Evolutionary conservation across 805 yeast genomes (phyloP).

Genomic region (Zygoascus ofunaensis): DNA sequence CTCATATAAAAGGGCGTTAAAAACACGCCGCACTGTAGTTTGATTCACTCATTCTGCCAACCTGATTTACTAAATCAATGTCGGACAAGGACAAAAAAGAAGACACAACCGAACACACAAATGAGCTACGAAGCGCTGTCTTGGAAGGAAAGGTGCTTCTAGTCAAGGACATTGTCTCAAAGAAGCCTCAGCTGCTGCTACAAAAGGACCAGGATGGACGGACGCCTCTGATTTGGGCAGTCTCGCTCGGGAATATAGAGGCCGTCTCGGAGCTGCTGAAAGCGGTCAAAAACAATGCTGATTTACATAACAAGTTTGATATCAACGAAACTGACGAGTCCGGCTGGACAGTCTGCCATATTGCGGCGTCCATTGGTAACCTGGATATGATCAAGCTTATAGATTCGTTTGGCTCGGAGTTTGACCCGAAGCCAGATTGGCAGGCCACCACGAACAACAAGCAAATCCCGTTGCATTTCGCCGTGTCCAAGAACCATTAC

Average conservation of each 20-base stretch:
- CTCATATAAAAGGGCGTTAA: too few relatives aligned
- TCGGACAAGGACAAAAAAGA: not conserved
- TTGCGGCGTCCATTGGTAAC: conserved; percentile 70
- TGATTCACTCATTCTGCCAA: too few relatives aligned
- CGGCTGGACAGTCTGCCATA: conserved; percentile 86
- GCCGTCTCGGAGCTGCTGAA: conserved; percentile 40
- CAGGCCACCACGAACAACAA: conserved; percentile 58
- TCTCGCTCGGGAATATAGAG: conserved; percentile 48
- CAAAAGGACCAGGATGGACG: conserved; percentile 63
- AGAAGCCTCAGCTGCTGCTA: conserved; percentile 41
- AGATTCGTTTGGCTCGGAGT: conserved; percentile 32
- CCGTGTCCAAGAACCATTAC: conserved; percentile 58
- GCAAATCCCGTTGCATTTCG: conserved; percentile 65
- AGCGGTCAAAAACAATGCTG: conserved; percentile 25
- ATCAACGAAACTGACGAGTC: conserved; percentile 66
- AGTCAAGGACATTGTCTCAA: conserved; percentile 42
- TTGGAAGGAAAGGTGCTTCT: conserved; percentile 46
- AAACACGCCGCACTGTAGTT: too few relatives aligned
- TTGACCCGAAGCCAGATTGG: conserved; percentile 43
- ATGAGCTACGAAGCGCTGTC: conserved; percentile 40
- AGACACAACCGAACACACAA: not conserved
- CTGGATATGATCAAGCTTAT: conserved; percentile 40
- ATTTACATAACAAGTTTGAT: conserved; percentile 32
- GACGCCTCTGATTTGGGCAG: conserved; percentile 85
- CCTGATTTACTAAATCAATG: not conserved